Percentiles rank a stretch among this genome's conserved stretches.
Evolutionary conservation across 2,329 filamentous ascomycete genomes (phyloP).

Genomic region (Calonectria henricotiae): DNA sequence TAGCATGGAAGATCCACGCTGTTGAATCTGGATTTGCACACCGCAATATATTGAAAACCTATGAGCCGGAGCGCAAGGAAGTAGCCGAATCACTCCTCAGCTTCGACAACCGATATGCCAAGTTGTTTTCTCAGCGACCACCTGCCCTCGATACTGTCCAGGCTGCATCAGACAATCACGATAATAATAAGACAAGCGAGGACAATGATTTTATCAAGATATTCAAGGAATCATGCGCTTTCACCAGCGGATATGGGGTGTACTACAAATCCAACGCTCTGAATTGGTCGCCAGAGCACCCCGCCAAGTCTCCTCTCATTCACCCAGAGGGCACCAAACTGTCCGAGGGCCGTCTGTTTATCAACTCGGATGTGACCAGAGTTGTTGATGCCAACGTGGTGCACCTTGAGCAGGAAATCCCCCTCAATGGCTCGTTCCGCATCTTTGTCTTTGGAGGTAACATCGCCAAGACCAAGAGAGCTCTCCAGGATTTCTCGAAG

Average conservation of each 20-base stretch:
- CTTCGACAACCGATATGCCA: conserved; percentile 92
- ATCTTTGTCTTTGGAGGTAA: conserved; percentile 89
- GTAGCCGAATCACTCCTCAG: conserved; percentile 88
- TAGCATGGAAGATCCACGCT: conserved; percentile 96
- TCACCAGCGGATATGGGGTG: conserved; percentile 93
- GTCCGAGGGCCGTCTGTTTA: conserved; percentile 82
- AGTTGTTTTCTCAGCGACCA: conserved; percentile 86
- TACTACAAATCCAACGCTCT: conserved; percentile 86
- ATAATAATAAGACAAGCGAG: conserved; percentile 56
- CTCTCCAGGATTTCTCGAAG: conserved; percentile 79
- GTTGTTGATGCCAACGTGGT: conserved; percentile 92
- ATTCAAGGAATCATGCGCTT: conserved; percentile 93
- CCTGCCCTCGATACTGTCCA: conserved; percentile 82
- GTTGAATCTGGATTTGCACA: conserved; percentile 88
- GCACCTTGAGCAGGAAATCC: conserved; percentile 91
- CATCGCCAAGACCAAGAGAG: conserved; percentile 71
- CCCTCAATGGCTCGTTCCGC: conserved; percentile 89
- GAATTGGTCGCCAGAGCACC: conserved; percentile 86
- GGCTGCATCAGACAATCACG: conserved; percentile 69
- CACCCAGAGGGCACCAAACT: conserved; percentile 77
- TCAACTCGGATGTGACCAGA: conserved; percentile 86
- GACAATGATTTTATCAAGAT: conserved; percentile 90
- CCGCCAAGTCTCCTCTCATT: conserved; percentile 80
- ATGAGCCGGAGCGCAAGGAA: conserved; percentile 88
- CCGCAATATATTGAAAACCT: conserved; percentile 84